Percentiles rank a stretch among this genome's conserved stretches.
Conservation (phyloP, 176 grass and related monocot genomes). For the Panicum miliaceum region DNA sequence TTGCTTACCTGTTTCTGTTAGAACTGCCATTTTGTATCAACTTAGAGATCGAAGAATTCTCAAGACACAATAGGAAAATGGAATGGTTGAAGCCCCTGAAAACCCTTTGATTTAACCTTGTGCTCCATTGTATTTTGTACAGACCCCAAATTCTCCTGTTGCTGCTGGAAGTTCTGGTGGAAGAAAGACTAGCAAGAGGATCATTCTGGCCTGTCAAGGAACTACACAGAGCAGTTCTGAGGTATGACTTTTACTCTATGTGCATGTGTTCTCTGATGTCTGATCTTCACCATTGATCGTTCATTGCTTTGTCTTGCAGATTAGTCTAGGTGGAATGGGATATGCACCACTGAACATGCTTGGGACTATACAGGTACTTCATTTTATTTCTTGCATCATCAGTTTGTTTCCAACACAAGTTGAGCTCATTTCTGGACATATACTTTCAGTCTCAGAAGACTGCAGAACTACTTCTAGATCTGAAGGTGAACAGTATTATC, state of each 20-base stretch:
- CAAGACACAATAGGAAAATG: background rate
- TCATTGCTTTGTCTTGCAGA: constrained; percentile 51
- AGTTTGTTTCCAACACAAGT: constrained; percentile 27
- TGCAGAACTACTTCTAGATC: constrained; percentile 83
- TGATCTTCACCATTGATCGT: background rate
- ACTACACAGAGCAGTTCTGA: constrained; percentile 63
- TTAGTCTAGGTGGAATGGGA: constrained; percentile 58
- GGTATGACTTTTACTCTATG: constrained; percentile 45
- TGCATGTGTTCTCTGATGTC: background rate
- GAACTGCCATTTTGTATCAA: background rate
- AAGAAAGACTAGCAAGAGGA: constrained; percentile 72
- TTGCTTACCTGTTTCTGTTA: background rate
- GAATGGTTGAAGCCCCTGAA: background rate
- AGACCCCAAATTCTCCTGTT: constrained; percentile 87
- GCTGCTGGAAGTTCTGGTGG: constrained; percentile 59
- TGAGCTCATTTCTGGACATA: constrained; percentile 23
- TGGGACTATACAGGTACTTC: constrained; percentile 83
- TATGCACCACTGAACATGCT: constrained; percentile 95
- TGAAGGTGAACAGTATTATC: constrained; percentile 65
- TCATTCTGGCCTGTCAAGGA: constrained; percentile 88
- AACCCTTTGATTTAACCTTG: constrained; percentile 24
- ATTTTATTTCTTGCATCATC: background rate
- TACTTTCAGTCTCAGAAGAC: constrained; percentile 87
- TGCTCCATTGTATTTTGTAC: constrained; percentile 32
- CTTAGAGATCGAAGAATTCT: constrained; percentile 15